A percentile compares a stretch with the other conserved stretches of the same genome.
Evolutionary conservation across 768 basidiomycete species (phyloP).

Genomic region (Leccinum ochraceum): DNA sequence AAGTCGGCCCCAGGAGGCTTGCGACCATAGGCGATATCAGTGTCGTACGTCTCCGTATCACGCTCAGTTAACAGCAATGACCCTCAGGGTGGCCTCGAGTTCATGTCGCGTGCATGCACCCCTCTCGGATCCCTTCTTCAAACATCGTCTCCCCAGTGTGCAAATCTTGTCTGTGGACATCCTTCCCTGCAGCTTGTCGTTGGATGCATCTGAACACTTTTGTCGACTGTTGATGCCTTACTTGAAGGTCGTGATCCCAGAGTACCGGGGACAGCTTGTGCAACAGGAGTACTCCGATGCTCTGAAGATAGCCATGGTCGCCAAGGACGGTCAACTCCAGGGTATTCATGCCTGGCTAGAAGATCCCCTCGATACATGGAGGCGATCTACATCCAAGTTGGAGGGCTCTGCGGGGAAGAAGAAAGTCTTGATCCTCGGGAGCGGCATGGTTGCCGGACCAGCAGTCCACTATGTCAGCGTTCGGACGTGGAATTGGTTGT

Average conservation of each 20-base stretch:
- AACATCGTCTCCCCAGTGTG: constrained; percentile 52
- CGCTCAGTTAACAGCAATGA: not conserved
- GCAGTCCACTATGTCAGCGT: too few species aligned
- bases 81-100: constrained; percentile 78
- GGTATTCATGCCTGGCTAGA: constrained; percentile 60
- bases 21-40: constrained; percentile 83
- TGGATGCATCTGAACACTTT: constrained; percentile 81
- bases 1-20: constrained; percentile 57
- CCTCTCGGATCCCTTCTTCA: constrained; percentile 73
- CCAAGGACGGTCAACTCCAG: constrained; percentile 54
- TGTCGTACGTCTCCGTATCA: not conserved
- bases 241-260: constrained; percentile 53
- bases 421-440: constrained; percentile 80
- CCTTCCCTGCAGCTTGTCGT: constrained; percentile 79
- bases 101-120: constrained; percentile 74
- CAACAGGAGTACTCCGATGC: constrained; percentile 40
- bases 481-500: too few species aligned
- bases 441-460: constrained; percentile 36
- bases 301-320: constrained; percentile 69
- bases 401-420: constrained; percentile 43
- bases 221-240: constrained; percentile 68
- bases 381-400: constrained; percentile 14
- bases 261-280: constrained; percentile 35
- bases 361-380: constrained; percentile 50
- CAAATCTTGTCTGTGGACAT: constrained; percentile 92